Conservation (phyloP, 2,329 filamentous ascomycete species). For the Colletotrichum karsti region DNA sequence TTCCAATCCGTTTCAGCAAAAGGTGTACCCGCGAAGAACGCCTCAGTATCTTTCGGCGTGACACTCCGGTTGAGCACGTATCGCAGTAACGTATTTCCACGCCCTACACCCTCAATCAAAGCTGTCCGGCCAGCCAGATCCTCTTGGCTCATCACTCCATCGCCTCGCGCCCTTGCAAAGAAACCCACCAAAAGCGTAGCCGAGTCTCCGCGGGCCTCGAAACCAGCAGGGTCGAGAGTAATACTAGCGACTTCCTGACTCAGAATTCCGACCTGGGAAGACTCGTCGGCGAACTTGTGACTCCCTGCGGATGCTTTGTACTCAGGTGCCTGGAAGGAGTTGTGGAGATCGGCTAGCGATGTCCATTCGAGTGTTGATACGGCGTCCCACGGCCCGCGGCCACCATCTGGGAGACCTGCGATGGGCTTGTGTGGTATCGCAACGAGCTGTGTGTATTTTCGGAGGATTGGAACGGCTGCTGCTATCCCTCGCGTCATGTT, state of each 20-base stretch:
- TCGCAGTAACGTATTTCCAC: background rate
- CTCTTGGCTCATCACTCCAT: background rate
- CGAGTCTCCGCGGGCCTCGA: background rate
- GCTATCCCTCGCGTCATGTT: background rate
- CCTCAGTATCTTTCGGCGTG: background rate
- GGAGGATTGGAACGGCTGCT: background rate
- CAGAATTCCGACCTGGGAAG: background rate
- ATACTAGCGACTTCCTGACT: background rate
- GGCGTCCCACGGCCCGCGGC: background rate
- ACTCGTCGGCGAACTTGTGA: background rate
- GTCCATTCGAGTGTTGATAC: slow-evolving; percentile 3
- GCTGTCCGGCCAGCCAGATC: background rate
- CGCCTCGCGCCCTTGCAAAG: background rate
- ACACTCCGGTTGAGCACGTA: background rate
- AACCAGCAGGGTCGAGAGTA: background rate
- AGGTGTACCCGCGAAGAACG: background rate
- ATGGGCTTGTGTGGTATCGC: background rate
- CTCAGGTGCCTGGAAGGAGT: background rate
- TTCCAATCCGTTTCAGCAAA: background rate
- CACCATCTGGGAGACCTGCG: background rate
- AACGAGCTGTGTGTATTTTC: background rate
- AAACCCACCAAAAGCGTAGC: background rate
- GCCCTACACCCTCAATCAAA: background rate
- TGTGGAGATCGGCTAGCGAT: background rate
- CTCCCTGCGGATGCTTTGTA: background rate